Conservation (phyloP, 805 yeast genomes). For the Isabelozyma rhagii region DNA sequence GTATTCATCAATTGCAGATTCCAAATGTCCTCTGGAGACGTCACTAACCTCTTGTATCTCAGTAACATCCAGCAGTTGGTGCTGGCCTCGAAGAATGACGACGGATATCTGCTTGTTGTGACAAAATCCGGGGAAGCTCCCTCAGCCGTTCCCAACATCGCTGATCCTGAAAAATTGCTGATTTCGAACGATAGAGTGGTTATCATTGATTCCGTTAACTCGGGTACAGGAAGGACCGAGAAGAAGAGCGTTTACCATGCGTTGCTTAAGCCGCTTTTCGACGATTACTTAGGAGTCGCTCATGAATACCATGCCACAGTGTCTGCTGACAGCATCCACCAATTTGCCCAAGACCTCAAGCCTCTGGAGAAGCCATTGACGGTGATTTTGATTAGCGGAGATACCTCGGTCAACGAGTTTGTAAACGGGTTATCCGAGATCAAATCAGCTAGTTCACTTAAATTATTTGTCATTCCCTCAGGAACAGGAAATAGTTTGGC, state of each 20-base stretch:
- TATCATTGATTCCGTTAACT: conserved; percentile 48
- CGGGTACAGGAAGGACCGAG: conserved; percentile 43
- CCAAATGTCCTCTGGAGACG: neutral
- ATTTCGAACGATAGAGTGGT: conserved; percentile 9
- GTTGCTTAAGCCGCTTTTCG: conserved; percentile 48
- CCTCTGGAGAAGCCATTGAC: conserved; percentile 25
- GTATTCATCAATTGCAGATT: neutral
- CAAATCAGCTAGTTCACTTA: conserved; percentile 6
- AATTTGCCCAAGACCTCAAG: conserved; percentile 35
- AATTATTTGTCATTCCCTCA: conserved; percentile 53
- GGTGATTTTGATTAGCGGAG: conserved; percentile 74
- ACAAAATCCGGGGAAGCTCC: neutral
- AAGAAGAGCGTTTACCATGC: conserved; percentile 33
- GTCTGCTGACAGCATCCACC: conserved; percentile 32
- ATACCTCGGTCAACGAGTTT: conserved; percentile 78
- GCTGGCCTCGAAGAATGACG: neutral
- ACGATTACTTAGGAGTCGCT: conserved; percentile 24
- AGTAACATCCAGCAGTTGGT: neutral
- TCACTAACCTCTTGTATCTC: neutral
- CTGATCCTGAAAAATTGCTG: neutral
- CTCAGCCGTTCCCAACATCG: neutral
- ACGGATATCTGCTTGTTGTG: neutral
- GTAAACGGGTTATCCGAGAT: conserved; percentile 44
- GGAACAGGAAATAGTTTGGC: conserved; percentile 89
- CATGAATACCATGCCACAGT: conserved; percentile 45